Percentiles rank a stretch among this genome's conserved stretches.
Evolutionary conservation across 1,139 yeast genomes (phyloP).

Genomic region (Wickerhamiella infanticola): DNA sequence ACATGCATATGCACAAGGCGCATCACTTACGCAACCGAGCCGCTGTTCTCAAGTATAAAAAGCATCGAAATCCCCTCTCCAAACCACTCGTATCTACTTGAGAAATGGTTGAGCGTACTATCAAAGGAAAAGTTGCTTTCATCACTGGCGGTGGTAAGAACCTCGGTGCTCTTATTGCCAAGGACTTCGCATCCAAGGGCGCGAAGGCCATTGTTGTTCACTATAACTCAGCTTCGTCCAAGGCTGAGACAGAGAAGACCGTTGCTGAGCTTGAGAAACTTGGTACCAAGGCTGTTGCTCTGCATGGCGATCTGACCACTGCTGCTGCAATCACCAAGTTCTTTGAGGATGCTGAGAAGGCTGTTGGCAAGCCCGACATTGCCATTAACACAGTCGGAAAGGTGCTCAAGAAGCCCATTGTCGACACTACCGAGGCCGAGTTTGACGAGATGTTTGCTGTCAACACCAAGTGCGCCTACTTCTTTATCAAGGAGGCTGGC

Average conservation of each 20-base stretch:
- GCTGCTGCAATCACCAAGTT: conserved; percentile 32
- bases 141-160: conserved; percentile 56
- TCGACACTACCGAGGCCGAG: conserved; percentile 36
- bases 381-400: conserved; percentile 54
- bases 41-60: too few species aligned
- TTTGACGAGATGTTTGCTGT: conserved; percentile 37
- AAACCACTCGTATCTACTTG: too few species aligned
- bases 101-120: neutral
- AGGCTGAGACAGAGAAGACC: conserved; percentile 28
- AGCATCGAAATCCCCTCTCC: too few species aligned
- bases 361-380: conserved; percentile 38
- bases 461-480: conserved; percentile 46
- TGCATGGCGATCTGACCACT: conserved; percentile 33
- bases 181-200: conserved; percentile 41
- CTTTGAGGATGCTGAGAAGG: conserved; percentile 31
- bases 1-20: too few species aligned
- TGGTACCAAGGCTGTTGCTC: conserved; percentile 31
- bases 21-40: too few species aligned
- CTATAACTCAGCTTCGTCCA: conserved; percentile 34
- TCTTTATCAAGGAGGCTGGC: conserved; percentile 45
- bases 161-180: conserved; percentile 44
- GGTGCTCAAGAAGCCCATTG: conserved; percentile 46
- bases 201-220: conserved; percentile 38
- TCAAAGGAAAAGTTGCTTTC: conserved; percentile 36
- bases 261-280: conserved; percentile 27